A percentile compares a stretch with the other conserved stretches of the same genome.
phyloP scores from a whole-genome alignment of 768 basidiomycete species.

The Kwoniella europaea region DNA sequence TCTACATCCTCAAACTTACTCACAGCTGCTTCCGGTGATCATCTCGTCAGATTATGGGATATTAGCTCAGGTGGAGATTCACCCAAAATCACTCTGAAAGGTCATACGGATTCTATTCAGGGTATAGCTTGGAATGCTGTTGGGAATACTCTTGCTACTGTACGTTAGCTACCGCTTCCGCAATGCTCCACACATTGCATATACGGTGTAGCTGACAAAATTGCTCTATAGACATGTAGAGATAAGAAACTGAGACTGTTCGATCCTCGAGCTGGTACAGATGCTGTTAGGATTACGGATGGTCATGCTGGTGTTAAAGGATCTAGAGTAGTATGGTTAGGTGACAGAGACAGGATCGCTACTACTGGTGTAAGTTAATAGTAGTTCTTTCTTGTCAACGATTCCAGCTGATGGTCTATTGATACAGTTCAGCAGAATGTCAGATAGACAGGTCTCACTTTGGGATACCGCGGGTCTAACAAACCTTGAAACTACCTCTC shows the following conservation, averaged over 20 bases:
- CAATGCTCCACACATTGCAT: neutral
- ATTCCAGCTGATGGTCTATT: neutral
- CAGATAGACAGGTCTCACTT: conserved; percentile 83
- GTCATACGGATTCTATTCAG: conserved; percentile 88
- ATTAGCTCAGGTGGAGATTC: conserved; percentile 73
- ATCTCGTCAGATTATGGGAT: conserved; percentile 90
- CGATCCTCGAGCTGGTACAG: conserved; percentile 80
- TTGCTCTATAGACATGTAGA: conserved; percentile 68
- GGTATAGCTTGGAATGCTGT: conserved; percentile 78
- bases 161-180: conserved; percentile 15
- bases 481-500: conserved; percentile 74
- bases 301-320: conserved; percentile 94
- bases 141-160: conserved; percentile 78
- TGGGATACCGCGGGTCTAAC: conserved; percentile 84
- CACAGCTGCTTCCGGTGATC: conserved; percentile 77
- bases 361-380: conserved; percentile 72
- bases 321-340: conserved; percentile 86
- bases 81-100: conserved; percentile 67
- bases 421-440: conserved; percentile 82
- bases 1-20: conserved; percentile 86
- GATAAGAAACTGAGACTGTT: conserved; percentile 92
- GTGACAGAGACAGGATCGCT: conserved; percentile 81
- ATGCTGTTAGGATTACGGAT: conserved; percentile 80
- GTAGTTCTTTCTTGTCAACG: neutral
- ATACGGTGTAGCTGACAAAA: neutral